Evolutionary conservation across 495 filamentous ascomycete species (phyloP).

Genomic region (Apiosordaria backusii): DNA sequence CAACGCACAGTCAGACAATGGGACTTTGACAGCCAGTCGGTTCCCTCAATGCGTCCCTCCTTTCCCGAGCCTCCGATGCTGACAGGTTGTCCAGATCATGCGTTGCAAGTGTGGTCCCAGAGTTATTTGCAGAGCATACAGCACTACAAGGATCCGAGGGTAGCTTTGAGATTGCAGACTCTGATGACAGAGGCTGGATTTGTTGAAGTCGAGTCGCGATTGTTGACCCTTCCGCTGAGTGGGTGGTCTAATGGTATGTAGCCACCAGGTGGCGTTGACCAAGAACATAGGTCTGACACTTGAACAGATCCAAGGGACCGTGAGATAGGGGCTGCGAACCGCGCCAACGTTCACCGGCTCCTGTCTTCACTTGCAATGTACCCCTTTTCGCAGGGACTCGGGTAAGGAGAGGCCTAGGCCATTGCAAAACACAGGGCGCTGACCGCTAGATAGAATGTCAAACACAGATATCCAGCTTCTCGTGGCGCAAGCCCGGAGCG

Average conservation of each 20-base stretch:
- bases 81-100: constrained; percentile 47
- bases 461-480: constrained; percentile 60
- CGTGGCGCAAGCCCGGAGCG: constrained; percentile 61
- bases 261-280: background rate
- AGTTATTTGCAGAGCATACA: constrained; percentile 64
- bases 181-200: constrained; percentile 68
- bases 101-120: constrained; percentile 69
- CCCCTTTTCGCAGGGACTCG: constrained; percentile 51
- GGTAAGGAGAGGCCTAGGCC: constrained; percentile 27
- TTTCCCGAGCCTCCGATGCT: background rate
- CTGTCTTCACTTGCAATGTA: constrained; percentile 61
- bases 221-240: constrained; percentile 71
- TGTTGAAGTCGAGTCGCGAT: constrained; percentile 61
- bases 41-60: background rate
- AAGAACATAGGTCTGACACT: constrained; percentile 13
- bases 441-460: constrained; percentile 55
- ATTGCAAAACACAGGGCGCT: constrained; percentile 14
- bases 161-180: constrained; percentile 58
- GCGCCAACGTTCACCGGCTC: constrained; percentile 57
- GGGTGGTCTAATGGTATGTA: constrained; percentile 68
- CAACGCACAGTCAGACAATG: constrained; percentile 88
- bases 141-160: constrained; percentile 66
- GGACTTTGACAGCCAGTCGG: constrained; percentile 63
- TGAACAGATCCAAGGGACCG: constrained; percentile 56
- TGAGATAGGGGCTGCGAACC: constrained; percentile 59